Evolutionary conservation across 2,329 filamentous ascomycete genomes (phyloP), one percentile per base, ranked within the genome.

Genomic region (Leptographium lundbergii): DNA sequence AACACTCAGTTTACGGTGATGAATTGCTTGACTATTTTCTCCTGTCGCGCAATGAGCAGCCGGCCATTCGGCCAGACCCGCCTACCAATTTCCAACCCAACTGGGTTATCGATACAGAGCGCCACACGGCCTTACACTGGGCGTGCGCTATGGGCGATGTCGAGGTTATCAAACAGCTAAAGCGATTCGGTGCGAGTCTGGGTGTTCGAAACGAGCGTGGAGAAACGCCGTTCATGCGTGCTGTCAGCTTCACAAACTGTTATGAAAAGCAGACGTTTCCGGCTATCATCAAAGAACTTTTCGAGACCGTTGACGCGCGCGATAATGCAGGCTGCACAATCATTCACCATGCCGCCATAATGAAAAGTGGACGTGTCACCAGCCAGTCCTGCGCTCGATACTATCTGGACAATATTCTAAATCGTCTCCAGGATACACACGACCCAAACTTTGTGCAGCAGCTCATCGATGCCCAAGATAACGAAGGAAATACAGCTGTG

Each of bases 71-170:
- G 58, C 91, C 91, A 1, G 84, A 89, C 61, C 91, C 92, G 3
- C 94, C 94, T 0, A 77, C 84, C 39, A 87, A 90, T 69, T 95
- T 96, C 67, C 86, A 95, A 68, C 85, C 95, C 6, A 88, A 99
- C 71, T 88, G 89, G 70, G 80, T 86, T n/a, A 96, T 99, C 63
- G 94, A 99, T 69, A 88, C 91, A 51, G 91, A 95, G 66, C 86
- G 87, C 11, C 91, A 97, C 68, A 95, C 91, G 2, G 91, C 92
- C 6, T 81, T 99, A 64, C 94, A 99, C 69, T 99, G 94, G 94
- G 94, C 91, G 22, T 91, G 90, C 57, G 90, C 94, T 27, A 99
- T 99, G 92, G 94, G 94, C 60, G 94, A 97, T 65, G 78, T 96
- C 34, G 88, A 92, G 55, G 89, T 97, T 19, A 89, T 96, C 62